Conservation (phyloP, 225 moss, liverwort and hornwort genomes). For the Asterella californica region DNA sequence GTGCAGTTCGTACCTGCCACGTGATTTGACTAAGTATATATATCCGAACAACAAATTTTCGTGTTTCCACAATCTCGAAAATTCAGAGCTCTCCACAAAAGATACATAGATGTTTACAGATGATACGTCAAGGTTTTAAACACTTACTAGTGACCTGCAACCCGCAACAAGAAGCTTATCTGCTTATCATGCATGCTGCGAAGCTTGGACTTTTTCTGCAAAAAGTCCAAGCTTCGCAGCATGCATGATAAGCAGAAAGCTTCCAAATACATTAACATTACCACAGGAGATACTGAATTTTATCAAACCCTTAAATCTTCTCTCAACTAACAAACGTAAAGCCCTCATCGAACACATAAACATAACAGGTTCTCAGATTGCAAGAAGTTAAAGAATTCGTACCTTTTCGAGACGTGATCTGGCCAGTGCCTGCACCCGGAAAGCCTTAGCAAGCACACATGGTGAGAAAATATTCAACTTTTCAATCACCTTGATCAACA, state of each 20-base stretch:
- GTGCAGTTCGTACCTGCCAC: neutral
- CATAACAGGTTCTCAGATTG: too few relatives aligned
- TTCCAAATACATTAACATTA: neutral
- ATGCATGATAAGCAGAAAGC: neutral
- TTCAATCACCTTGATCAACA: slow-evolving; percentile 34
- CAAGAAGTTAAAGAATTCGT: neutral
- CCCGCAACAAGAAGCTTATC: neutral
- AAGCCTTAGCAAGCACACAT: neutral
- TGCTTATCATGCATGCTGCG: neutral
- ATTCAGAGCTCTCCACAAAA: too few relatives aligned
- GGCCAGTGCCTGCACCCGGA: slow-evolving; percentile 2
- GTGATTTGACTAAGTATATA: neutral
- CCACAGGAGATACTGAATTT: neutral
- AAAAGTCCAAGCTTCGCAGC: neutral
- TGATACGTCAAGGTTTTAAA: neutral
- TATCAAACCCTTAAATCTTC: too few relatives aligned
- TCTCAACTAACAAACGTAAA: too few relatives aligned
- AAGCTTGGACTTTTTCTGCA: neutral
- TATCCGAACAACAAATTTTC: neutral
- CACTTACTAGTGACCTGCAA: neutral
- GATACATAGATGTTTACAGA: neutral
- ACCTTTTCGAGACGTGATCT: slow-evolving; percentile 20
- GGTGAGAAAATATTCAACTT: slow-evolving; percentile 24
- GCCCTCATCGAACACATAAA: too few relatives aligned
- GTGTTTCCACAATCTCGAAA: neutral